Conservation (phyloP, 257 asterid species). For the Gynochthodes officinalis region DNA sequence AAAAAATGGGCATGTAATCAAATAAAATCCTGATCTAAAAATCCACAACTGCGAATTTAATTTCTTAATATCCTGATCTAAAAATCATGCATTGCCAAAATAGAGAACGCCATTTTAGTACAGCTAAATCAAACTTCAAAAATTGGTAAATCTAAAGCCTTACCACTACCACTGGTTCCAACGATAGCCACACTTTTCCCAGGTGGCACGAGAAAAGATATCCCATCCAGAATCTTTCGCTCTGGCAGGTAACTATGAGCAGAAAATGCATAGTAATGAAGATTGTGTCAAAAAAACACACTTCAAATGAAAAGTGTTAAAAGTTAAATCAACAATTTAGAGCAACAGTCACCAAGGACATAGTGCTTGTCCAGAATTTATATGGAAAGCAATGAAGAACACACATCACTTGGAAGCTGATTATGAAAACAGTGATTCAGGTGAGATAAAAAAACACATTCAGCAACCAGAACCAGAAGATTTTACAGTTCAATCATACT, state of each 20-base stretch:
- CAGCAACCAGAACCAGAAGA: background rate
- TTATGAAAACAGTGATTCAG: background rate
- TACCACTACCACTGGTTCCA: conserved; percentile 99
- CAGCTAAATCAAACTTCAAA: conserved; percentile 10
- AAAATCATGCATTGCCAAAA: background rate
- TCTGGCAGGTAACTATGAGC: conserved; percentile 65
- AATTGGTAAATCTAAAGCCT: conserved; percentile 25
- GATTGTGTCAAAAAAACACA: background rate
- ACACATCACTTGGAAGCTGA: background rate
- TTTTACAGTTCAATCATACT: background rate
- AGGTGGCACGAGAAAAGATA: conserved; percentile 88
- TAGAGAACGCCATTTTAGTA: background rate
- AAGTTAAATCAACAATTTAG: background rate
- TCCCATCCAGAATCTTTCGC: conserved; percentile 89
- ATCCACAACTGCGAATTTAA: background rate
- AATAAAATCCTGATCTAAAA: background rate
- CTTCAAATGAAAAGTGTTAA: background rate
- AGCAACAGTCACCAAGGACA: conserved; percentile 4
- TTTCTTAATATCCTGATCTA: background rate
- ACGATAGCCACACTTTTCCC: conserved; percentile 99
- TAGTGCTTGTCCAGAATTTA: too few species aligned
- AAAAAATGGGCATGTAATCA: background rate
- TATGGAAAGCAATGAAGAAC: background rate
- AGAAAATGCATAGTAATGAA: conserved; percentile 25
- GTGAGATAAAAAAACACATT: background rate